Conservation (phyloP, 169 alveolate genomes). For the Plasmodium fragile region DNA sequence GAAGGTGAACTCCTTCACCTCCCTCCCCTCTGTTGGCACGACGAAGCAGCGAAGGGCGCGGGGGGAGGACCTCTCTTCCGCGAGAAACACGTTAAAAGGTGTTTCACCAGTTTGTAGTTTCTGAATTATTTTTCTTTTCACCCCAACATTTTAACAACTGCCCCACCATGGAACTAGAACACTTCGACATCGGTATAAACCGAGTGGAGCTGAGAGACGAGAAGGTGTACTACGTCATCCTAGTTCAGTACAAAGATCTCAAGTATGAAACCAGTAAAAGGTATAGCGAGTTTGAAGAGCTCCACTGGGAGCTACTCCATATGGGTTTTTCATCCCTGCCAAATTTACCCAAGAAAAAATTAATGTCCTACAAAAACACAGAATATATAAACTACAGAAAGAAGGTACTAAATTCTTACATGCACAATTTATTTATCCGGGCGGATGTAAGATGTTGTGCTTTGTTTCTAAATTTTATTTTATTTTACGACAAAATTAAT, state of each 20-base stretch:
- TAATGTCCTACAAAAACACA: constrained; percentile 53
- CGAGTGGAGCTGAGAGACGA: constrained; percentile 57
- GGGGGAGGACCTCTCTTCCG: not conserved
- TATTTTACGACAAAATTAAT: constrained; percentile 72
- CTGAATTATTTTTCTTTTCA: not conserved
- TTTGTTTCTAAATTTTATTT: constrained; percentile 47
- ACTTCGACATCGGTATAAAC: constrained; percentile 41
- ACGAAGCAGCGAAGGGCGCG: not conserved
- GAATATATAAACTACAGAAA: constrained; percentile 65
- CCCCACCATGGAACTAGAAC: constrained; percentile 46
- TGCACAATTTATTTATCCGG: constrained; percentile 60
- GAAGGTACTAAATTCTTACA: constrained; percentile 26
- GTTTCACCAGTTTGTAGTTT: not conserved
- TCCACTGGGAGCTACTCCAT: constrained; percentile 65
- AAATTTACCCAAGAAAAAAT: constrained; percentile 64
- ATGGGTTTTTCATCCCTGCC: constrained; percentile 71
- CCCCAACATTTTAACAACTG: not conserved
- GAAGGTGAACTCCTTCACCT: not conserved
- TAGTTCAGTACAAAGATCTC: constrained; percentile 58
- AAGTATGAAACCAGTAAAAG: constrained; percentile 48
- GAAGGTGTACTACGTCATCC: constrained; percentile 44
- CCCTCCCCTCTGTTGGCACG: not conserved
- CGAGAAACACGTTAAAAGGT: not conserved
- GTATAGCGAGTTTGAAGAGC: constrained; percentile 69
- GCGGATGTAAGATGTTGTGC: constrained; percentile 74